phyloP scores from a whole-genome alignment of 805 yeast genomes.

The Henningerozyma blattae region DNA sequence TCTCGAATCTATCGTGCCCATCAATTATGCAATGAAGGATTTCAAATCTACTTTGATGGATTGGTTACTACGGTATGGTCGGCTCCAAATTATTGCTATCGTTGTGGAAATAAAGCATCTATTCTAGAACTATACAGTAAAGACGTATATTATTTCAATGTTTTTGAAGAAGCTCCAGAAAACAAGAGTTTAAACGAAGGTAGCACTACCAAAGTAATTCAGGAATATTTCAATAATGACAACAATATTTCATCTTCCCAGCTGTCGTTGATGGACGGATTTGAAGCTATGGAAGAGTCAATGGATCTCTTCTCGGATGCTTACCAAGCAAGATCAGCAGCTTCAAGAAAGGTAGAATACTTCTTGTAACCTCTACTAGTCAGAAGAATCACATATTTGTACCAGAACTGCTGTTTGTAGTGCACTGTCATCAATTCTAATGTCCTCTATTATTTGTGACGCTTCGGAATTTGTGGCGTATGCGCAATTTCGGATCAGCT shows the following conservation, averaged over 20 bases:
- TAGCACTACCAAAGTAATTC: conserved; percentile 5
- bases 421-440: too few relatives aligned
- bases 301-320: conserved; percentile 24
- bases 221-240: conserved; percentile 13
- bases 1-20: conserved; percentile 85
- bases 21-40: conserved; percentile 94
- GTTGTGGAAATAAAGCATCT: conserved; percentile 97
- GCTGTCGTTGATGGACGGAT: not conserved
- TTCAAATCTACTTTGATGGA: conserved; percentile 82
- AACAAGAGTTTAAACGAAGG: conserved; percentile 32
- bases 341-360: conserved; percentile 23
- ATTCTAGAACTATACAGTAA: conserved; percentile 74
- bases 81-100: conserved; percentile 94
- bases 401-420: too few relatives aligned
- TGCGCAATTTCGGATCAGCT: too few relatives aligned
- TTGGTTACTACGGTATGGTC: conserved; percentile 95
- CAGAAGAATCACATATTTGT: too few relatives aligned
- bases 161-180: conserved; percentile 95
- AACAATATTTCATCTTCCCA: not conserved
- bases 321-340: conserved; percentile 24
- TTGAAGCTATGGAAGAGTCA: conserved; percentile 1
- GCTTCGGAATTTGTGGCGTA: too few relatives aligned
- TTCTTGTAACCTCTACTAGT: conserved; percentile 15
- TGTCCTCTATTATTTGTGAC: too few relatives aligned
- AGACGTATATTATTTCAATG: conserved; percentile 67